Evolutionary conservation across 345 rosid species (phyloP), one percentile per base, ranked within the genome.

Genomic region (Arabis hirsuta): DNA sequence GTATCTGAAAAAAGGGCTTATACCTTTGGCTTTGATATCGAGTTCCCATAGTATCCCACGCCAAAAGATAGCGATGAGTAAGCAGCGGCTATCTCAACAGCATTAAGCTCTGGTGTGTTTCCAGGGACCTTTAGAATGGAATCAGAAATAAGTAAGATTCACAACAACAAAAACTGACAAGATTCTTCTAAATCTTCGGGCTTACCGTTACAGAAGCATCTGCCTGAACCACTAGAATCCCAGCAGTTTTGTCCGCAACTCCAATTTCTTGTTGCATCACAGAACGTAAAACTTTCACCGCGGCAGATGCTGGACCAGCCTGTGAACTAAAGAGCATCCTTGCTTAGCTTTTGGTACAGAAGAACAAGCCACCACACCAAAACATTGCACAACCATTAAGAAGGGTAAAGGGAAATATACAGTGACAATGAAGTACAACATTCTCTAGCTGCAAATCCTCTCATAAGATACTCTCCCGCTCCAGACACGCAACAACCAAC

Each of bases 241-340:
- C 96, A 3, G 87, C 90, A 74, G 91, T 89, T 80, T 50, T 84
- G 27, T 89, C 91, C 36, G 74, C 51, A 14, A 61, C 71, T 68
- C 59, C 81, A 79, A 26, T 81, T 27, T 55, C 76, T 48, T 84
- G 85, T 14, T 74, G 83, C 73, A 80, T 68, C 12, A 84, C 73
- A 20, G 93, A 77, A 19, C 83, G 85, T 69, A 91, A 63, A 73
- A 88, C 85, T 73, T 88, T 86, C 83, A 76, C 70, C 76, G 96
- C 87, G 14, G 97, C 93, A 74, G 89, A 90, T 67, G 99, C 97
- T 75, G 93, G 97, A 66, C 97, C 99, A 62, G 84, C 92, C 76
- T 88, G 89, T 54, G 97, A 87, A 76, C 99, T 95, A 77, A 8
- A 58, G 41, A 65, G 12, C 67, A 52, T 9, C 20, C 24, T 47